phyloP scores from a whole-genome alignment of 305 asterid species.

The Ilex paraguariensis region DNA sequence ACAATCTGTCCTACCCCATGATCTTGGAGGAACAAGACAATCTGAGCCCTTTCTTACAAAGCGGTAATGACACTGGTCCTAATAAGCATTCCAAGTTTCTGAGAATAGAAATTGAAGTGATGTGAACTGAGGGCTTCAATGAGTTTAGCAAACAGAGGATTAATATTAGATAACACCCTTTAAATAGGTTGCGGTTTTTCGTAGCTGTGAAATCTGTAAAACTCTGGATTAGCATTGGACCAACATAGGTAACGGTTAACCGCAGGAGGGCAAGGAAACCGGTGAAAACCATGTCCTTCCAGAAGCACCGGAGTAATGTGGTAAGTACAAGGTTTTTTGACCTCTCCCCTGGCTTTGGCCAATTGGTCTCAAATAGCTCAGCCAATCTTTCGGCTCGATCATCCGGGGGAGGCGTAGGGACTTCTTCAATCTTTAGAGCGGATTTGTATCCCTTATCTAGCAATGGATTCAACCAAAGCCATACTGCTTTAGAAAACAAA shows the following conservation, averaged over 20 bases:
- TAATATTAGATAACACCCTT: conserved; percentile 38
- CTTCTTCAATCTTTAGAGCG: no score
- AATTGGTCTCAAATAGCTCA: no score
- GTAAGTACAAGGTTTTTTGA: no score
- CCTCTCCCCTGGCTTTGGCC: no score
- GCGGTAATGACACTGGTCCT: conserved; percentile 48
- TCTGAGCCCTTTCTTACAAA: conserved; percentile 53
- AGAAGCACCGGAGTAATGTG: conserved; percentile 46
- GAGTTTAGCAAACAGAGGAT: conserved; percentile 38
- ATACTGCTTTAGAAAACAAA: no score
- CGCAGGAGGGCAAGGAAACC: conserved; percentile 41
- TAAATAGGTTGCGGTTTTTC: conserved; percentile 21
- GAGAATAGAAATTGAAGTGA: conserved; percentile 53
- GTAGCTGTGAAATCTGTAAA: conserved; percentile 47
- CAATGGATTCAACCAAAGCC: no score
- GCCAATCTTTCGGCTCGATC: no score
- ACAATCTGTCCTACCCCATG: conserved; percentile 77
- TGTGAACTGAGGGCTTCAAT: conserved; percentile 51
- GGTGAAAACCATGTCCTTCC: conserved; percentile 47
- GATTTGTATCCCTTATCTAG: no score
- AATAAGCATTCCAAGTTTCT: conserved; percentile 59
- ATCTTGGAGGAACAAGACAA: conserved; percentile 54
- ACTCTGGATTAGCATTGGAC: conserved; percentile 52
- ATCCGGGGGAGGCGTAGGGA: no score
- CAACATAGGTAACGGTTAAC: conserved; percentile 45